Conservation (phyloP, 2,329 filamentous ascomycete genomes). For the Penicillium sp. region DNA sequence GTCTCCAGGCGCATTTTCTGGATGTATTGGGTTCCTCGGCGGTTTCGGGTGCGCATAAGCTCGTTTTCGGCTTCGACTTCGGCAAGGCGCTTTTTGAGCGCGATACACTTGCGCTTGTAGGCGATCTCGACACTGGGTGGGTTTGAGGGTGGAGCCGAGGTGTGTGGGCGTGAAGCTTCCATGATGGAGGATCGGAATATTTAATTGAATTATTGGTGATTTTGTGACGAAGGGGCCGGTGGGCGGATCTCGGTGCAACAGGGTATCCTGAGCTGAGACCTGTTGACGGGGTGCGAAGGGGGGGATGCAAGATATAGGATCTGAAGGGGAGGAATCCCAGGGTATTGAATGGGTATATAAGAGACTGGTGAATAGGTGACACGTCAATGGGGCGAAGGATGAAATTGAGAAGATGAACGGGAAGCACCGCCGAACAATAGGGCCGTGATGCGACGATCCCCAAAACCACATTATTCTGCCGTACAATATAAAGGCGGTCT, state of each 20-base stretch:
- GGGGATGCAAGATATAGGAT: too few relatives aligned
- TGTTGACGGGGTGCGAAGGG: too few relatives aligned
- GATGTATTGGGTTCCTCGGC: constrained; percentile 78
- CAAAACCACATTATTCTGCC: constrained; percentile 29
- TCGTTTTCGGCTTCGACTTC: constrained; percentile 94
- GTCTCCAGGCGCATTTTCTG: constrained; percentile 79
- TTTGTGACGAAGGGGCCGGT: neutral
- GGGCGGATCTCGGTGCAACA: neutral
- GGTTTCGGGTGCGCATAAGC: constrained; percentile 73
- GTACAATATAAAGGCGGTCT: constrained; percentile 30
- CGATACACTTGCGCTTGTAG: constrained; percentile 94
- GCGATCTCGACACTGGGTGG: constrained; percentile 93
- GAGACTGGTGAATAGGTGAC: too few relatives aligned
- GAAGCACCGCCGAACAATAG: too few relatives aligned
- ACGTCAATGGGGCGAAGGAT: too few relatives aligned
- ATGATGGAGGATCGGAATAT: constrained; percentile 19
- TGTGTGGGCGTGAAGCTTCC: constrained; percentile 28
- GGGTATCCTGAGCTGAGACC: too few relatives aligned
- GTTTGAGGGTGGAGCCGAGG: constrained; percentile 44
- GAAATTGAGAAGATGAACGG: too few relatives aligned
- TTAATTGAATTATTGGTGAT: neutral
- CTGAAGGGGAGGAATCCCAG: too few relatives aligned
- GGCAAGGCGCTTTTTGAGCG: constrained; percentile 84
- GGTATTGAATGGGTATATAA: too few relatives aligned
- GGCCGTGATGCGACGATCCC: constrained; percentile 5